Conservation (phyloP, 495 filamentous ascomycete genomes). For the Pseudomonodictys pantanalensis region DNA sequence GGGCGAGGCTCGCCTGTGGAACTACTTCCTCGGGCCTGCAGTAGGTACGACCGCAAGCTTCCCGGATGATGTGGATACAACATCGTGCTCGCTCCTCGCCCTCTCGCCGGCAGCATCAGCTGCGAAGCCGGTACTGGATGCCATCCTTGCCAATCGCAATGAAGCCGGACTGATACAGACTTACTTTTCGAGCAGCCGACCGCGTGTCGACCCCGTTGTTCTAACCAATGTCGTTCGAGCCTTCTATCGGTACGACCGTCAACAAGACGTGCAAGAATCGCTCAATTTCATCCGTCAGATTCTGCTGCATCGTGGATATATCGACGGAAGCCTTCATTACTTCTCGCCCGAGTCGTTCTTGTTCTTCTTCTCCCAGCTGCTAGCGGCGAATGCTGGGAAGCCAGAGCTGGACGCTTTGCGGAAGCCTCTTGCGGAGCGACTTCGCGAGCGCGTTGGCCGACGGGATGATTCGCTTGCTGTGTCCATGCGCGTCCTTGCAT, state of each 20-base stretch:
- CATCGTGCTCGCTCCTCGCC: background rate
- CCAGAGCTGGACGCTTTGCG: background rate
- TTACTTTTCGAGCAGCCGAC: background rate
- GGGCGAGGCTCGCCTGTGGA: background rate
- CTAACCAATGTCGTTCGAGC: background rate
- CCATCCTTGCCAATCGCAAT: background rate
- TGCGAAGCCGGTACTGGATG: background rate
- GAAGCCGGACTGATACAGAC: background rate
- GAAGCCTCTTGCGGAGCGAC: background rate
- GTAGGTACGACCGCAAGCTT: background rate
- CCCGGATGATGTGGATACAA: background rate
- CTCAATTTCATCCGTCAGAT: background rate
- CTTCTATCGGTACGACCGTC: background rate
- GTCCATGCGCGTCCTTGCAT: background rate
- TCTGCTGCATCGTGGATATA: background rate
- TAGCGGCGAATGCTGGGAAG: background rate
- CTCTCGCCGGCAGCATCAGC: background rate
- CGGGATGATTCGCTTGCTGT: background rate
- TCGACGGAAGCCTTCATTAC: background rate
- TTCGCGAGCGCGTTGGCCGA: background rate
- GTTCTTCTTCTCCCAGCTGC: background rate
- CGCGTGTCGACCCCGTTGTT: background rate
- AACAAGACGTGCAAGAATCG: background rate
- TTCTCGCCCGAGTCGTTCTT: background rate
- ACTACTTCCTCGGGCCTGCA: background rate